Percentiles rank a stretch among this genome's conserved stretches.
Evolutionary conservation across 2,329 filamentous ascomycete species (phyloP).

Genomic region (Rhynchosporium graminicola): DNA sequence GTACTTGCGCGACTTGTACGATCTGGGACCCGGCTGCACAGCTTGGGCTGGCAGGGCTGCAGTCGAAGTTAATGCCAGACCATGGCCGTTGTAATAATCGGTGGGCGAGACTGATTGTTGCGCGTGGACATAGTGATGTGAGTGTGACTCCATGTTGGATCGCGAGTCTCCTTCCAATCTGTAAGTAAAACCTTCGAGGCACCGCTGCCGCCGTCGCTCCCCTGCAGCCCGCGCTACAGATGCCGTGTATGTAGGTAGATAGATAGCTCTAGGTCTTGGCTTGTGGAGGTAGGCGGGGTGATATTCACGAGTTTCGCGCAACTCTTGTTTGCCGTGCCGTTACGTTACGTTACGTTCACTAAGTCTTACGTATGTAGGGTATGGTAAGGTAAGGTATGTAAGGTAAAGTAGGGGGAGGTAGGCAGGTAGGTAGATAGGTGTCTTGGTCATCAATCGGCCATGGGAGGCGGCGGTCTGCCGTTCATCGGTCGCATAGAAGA

Average conservation of each 20-base stretch:
- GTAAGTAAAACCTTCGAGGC: background rate
- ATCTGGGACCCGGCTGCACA: constrained; percentile 37
- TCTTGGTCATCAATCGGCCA: constrained; percentile 6
- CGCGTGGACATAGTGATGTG: constrained; percentile 22
- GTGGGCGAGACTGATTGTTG: constrained; percentile 34
- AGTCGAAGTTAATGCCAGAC: constrained; percentile 29
- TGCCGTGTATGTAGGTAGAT: background rate
- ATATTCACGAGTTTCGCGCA: constrained; percentile 14
- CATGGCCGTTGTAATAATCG: constrained; percentile 36
- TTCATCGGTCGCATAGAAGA: constrained; percentile 4
- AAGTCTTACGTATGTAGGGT: too few species aligned
- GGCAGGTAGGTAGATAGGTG: too few species aligned
- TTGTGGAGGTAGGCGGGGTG: background rate
- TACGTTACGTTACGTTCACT: constrained; percentile 2
- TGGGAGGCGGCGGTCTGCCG: constrained; percentile 1
- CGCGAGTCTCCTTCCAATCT: constrained; percentile 6
- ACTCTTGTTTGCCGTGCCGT: constrained; percentile 4
- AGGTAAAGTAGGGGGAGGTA: too few species aligned
- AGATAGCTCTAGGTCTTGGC: background rate
- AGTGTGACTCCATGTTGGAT: constrained; percentile 6
- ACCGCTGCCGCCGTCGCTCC: background rate
- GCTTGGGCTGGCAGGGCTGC: constrained; percentile 16
- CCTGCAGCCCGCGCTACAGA: background rate
- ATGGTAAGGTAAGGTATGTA: too few species aligned
- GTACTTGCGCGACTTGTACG: constrained; percentile 40